Percentiles rank a stretch among this genome's conserved stretches.
Evolutionary conservation across 2,329 filamentous ascomycete genomes (phyloP).

Genomic region (Alternaria solani): DNA sequence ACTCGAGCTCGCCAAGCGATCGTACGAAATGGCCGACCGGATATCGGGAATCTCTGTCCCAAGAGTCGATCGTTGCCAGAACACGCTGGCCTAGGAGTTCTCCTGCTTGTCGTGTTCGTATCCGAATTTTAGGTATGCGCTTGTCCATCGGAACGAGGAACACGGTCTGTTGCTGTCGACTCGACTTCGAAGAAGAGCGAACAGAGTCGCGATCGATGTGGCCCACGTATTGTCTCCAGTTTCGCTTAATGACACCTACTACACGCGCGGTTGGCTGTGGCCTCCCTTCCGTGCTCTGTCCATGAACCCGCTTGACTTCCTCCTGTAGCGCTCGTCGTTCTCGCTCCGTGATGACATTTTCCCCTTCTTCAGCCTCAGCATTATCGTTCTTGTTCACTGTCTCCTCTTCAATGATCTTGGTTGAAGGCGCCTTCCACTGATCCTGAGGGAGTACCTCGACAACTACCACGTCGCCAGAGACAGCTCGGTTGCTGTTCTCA

Average conservation of each 20-base stretch:
- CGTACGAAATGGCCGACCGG: constrained; percentile 94
- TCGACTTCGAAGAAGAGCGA: constrained; percentile 74
- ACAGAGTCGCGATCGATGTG: constrained; percentile 90
- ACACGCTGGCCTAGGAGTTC: constrained; percentile 92
- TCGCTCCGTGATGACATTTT: constrained; percentile 82
- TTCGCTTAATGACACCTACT: constrained; percentile 90
- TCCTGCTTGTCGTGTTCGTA: constrained; percentile 87
- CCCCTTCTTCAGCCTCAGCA: constrained; percentile 77
- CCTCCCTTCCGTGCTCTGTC: constrained; percentile 75
- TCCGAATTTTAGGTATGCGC: constrained; percentile 92
- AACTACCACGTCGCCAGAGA: constrained; percentile 91
- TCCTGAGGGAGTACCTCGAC: constrained; percentile 92
- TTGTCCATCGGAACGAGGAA: constrained; percentile 99
- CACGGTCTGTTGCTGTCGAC: constrained; percentile 86
- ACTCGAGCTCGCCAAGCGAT: constrained; percentile 90
- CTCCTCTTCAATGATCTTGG: constrained; percentile 95
- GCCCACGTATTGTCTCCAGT: constrained; percentile 98
- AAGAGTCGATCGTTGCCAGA: constrained; percentile 90
- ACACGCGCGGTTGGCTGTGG: constrained; percentile 91
- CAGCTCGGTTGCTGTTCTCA: constrained; percentile 93
- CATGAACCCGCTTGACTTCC: constrained; percentile 86
- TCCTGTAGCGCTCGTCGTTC: constrained; percentile 89
- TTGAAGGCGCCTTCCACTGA: constrained; percentile 96
- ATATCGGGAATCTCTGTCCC: constrained; percentile 92
- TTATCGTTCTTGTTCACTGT: constrained; percentile 92